Conservation (phyloP, 2,329 filamentous ascomycete genomes). For the Capronia epimyces region DNA sequence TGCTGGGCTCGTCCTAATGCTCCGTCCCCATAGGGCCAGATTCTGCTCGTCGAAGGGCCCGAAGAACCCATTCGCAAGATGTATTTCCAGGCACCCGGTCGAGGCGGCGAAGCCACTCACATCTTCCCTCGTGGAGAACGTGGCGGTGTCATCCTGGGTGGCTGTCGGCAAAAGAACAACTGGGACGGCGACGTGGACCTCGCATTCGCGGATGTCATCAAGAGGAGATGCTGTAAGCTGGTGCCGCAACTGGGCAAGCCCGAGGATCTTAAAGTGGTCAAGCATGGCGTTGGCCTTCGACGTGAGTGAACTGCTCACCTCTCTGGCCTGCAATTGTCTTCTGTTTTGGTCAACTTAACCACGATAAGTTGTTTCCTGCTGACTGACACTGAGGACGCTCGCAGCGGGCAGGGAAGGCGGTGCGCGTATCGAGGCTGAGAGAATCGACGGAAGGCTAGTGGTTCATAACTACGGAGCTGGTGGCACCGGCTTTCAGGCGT, state of each 20-base stretch:
- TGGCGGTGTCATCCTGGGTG: neutral
- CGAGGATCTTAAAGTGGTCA: slow-evolving; percentile 66
- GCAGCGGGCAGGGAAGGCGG: slow-evolving; percentile 67
- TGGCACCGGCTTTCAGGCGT: slow-evolving; percentile 47
- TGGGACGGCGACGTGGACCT: slow-evolving; percentile 76
- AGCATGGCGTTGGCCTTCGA: slow-evolving; percentile 77
- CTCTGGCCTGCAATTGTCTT: no score
- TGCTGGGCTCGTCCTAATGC: neutral
- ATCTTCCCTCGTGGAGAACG: neutral
- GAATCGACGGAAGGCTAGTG: slow-evolving; percentile 57
- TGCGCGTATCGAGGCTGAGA: slow-evolving; percentile 68
- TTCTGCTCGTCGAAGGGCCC: neutral
- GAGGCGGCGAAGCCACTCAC: neutral
- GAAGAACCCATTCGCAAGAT: neutral
- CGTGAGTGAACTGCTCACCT: no score
- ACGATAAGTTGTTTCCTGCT: no score
- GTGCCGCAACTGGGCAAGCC: slow-evolving; percentile 64
- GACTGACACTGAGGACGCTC: no score
- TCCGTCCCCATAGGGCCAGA: neutral
- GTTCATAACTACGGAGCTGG: slow-evolving; percentile 57
- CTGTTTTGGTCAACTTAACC: no score
- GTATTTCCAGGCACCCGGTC: neutral
- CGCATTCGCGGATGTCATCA: slow-evolving; percentile 71
- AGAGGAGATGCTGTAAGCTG: slow-evolving; percentile 65
- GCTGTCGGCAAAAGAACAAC: slow-evolving; percentile 66